Percentiles rank a stretch among this genome's conserved stretches.
These are phyloP conservation scores for Eucalyptus shirleyi DNA, from an alignment of 345 rosid genomes.

Conservation along the genomic window DNA sequence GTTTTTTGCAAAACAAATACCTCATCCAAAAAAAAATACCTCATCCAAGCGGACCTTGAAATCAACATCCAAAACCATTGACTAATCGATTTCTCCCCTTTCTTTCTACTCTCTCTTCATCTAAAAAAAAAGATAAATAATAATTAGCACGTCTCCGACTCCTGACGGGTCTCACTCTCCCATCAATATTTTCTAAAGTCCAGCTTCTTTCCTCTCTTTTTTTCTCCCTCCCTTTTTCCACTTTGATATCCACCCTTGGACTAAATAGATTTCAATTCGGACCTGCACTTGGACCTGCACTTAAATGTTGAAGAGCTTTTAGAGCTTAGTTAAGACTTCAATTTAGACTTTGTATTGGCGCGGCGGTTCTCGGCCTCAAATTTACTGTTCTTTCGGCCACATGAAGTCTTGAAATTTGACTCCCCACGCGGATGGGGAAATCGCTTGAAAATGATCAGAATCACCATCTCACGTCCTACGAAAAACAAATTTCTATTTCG, in stretches of 20 bases:
- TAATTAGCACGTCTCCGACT: neutral
- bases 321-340: neutral
- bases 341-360: neutral
- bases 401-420: neutral
- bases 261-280: neutral
- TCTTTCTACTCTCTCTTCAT: neutral
- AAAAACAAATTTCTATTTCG: neutral
- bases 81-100: neutral
- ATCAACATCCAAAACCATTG: neutral
- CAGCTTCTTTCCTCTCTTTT: neutral
- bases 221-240: neutral
- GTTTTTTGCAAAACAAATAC: neutral
- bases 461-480: neutral
- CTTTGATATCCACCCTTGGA: neutral
- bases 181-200: neutral
- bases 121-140: neutral
- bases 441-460: neutral
- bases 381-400: neutral
- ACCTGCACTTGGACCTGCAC: neutral
- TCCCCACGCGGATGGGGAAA: neutral
- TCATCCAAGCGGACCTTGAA: neutral
- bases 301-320: neutral
- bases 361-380: neutral
- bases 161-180: neutral
- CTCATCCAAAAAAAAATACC: neutral